A percentile compares a stretch with the other conserved stretches of the same genome.
Conservation (phyloP, 768 basidiomycete species). For the Mycena epipterygia region DNA sequence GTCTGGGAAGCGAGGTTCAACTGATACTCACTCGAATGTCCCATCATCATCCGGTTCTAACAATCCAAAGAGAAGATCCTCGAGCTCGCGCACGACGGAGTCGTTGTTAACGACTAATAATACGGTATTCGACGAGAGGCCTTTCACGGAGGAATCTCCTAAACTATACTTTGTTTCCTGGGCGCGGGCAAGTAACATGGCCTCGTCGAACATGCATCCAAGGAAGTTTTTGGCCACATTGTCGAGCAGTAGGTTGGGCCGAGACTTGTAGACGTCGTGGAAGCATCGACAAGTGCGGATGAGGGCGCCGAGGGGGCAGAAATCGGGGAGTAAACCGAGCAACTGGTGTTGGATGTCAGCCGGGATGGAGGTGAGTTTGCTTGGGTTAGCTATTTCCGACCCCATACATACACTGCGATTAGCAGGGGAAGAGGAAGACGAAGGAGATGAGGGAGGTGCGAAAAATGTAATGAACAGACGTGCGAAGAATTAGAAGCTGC, state of each 20-base stretch:
- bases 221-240: slow-evolving; percentile 10
- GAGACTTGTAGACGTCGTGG: slow-evolving; percentile 4
- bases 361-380: slow-evolving; percentile 7
- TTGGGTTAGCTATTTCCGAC: slow-evolving; percentile 1
- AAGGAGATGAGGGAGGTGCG: no score
- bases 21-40: slow-evolving; percentile 10
- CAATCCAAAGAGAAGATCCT: not conserved
- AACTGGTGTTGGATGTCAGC: not conserved
- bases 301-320: slow-evolving; percentile 9
- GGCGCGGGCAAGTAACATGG: slow-evolving; percentile 1
- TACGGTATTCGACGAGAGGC: not conserved
- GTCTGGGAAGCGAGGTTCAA: not conserved
- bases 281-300: slow-evolving; percentile 12
- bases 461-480: no score
- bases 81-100: not conserved
- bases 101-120: slow-evolving; percentile 5
- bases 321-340: slow-evolving; percentile 13
- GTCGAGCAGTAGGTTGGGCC: not conserved
- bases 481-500: no score
- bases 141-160: not conserved
- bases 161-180: not conserved
- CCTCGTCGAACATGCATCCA: slow-evolving; percentile 6
- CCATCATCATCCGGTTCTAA: not conserved
- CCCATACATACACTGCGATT: no score
- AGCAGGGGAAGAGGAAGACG: no score